phyloP scores from a whole-genome alignment of 768 basidiomycete species.

The Leccinum uliginosum region DNA sequence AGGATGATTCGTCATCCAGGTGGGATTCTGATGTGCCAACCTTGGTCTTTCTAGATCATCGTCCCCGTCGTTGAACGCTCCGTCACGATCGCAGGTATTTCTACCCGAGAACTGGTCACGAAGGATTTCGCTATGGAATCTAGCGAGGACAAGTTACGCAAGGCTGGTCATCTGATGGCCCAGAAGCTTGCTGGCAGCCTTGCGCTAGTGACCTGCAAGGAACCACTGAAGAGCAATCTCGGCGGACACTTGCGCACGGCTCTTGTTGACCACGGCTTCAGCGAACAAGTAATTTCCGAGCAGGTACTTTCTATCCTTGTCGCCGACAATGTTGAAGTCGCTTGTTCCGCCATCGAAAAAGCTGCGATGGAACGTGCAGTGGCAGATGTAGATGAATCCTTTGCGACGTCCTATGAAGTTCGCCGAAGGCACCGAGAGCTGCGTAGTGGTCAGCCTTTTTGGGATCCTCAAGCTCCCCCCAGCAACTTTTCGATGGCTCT shows the following conservation, averaged over 20 bases:
- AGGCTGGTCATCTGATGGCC: constrained; percentile 93
- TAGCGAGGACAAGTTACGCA: constrained; percentile 85
- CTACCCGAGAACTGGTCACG: constrained; percentile 88
- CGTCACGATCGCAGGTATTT: constrained; percentile 97
- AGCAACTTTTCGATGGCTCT: constrained; percentile 68
- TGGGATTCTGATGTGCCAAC: neutral
- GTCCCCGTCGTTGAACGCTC: constrained; percentile 96
- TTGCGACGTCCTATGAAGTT: constrained; percentile 74
- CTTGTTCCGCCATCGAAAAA: constrained; percentile 92
- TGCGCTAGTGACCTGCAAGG: constrained; percentile 97
- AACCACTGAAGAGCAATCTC: constrained; percentile 90
- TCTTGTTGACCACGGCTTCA: constrained; percentile 84
- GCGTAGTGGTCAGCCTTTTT: constrained; percentile 74
- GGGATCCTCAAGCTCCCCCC: constrained; percentile 75
- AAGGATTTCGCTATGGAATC: constrained; percentile 96
- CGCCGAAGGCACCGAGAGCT: constrained; percentile 85
- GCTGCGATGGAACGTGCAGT: constrained; percentile 97
- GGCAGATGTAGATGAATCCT: constrained; percentile 88
- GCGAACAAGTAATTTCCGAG: constrained; percentile 81
- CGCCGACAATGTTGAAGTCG: constrained; percentile 88
- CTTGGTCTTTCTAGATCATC: constrained; percentile 61
- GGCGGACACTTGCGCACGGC: constrained; percentile 82
- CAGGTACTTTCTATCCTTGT: constrained; percentile 76
- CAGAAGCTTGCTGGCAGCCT: constrained; percentile 95
- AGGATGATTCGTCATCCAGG: constrained; percentile 8